Base-by-base conservation (phyloP, 345 rosid genomes). In the Raphanus sativus region DNA sequence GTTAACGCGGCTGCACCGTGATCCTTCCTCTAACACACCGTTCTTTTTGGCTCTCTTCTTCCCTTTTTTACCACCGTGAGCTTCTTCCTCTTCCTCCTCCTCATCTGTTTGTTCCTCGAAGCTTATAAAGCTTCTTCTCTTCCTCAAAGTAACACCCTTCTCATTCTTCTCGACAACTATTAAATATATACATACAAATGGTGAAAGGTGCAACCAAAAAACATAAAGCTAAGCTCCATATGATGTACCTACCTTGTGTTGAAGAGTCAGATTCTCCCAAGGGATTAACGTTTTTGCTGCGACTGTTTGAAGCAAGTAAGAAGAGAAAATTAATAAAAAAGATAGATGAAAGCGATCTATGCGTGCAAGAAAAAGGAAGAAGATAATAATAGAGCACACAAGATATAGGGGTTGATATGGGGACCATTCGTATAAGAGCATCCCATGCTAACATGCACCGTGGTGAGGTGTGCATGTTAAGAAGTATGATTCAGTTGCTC, bases 1-100 rank as follows among this genome's bases (percentile, higher is more conserved):
- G 24, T 95, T 95, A 16, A 91, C 97, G 4, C 99, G 90, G 78
- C 97, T 95, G 84, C 98, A 95, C 78, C 98, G 67, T 30, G 99
- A 92, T 26, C 96, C 99, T 75, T 86, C 94, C 89, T 89, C 81
- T 4, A 90, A 67, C 52, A 71, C 85, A 76, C 87, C 87, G 40
- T 85, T 72, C 48, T 77, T 85, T 40, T 85, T 89, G 72, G 69
- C 86, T 52, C 85, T 89, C 86, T 81, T 90, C 58, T 75, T 74
- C 67, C 79, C 72, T 80, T 84, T 86, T 6, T 32, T 75, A 77
- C 33, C 40, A 1, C 33, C 65, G 50, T 10, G 45, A 56, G 45
- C 68, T 1, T 75, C 81, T 17, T 56, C 21, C 21, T 21, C 60
- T 55, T 56, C 65, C 40, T 50, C 75, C n/a, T 38, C 74, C 0